These are phyloP conservation scores for Fragosphaeria purpurea DNA, from an alignment of 2,329 filamentous ascomycete species.

Conservation along the genomic window DNA sequence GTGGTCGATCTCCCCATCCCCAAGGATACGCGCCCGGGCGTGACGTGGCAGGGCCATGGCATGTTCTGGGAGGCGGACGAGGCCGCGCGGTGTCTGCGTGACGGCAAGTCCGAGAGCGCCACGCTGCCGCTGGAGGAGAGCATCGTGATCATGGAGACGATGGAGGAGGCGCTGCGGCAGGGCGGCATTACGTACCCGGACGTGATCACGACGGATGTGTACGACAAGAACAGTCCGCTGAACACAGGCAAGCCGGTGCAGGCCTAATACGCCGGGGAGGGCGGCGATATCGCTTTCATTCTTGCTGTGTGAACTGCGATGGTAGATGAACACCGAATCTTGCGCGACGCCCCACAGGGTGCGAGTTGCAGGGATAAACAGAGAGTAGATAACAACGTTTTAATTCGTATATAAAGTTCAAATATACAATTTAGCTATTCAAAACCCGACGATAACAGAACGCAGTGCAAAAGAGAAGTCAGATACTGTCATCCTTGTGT, in stretches of 20 bases:
- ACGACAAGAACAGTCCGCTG: constrained; percentile 49
- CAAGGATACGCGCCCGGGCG: constrained; percentile 31
- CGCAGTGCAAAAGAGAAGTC: too few species aligned
- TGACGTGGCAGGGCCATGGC: constrained; percentile 52
- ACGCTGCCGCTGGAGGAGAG: constrained; percentile 66
- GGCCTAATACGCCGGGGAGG: too few species aligned
- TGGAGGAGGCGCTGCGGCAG: constrained; percentile 46
- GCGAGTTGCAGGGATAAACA: too few species aligned
- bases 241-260: constrained; percentile 38
- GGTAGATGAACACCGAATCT: too few species aligned
- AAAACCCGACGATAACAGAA: too few species aligned
- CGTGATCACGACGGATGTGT: constrained; percentile 46
- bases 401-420: too few species aligned
- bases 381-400: too few species aligned
- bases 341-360: too few species aligned
- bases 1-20: constrained; percentile 43
- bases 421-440: too few species aligned
- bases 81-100: constrained; percentile 42
- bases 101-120: constrained; percentile 67
- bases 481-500: too few species aligned
- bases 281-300: too few species aligned
- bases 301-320: too few species aligned
- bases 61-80: constrained; percentile 58
- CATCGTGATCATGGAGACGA: constrained; percentile 71
- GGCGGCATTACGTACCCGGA: constrained; percentile 45